Evolutionary conservation across 2,329 filamentous ascomycete genomes (phyloP).

Genomic region (Aspergillus transmontanensis): DNA sequence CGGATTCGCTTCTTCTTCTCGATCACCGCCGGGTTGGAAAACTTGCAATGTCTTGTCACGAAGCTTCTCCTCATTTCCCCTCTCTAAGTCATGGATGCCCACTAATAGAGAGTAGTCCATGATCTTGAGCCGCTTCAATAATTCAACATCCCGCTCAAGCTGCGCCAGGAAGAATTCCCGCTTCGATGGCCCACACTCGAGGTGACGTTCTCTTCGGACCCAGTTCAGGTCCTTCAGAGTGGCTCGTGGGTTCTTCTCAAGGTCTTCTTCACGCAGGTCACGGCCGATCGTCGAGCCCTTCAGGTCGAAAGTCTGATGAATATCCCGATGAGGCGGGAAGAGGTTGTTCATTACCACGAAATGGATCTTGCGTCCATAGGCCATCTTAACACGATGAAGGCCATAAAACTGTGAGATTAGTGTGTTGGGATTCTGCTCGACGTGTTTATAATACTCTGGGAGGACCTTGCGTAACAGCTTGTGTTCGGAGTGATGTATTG

Average conservation of each 20-base stretch:
- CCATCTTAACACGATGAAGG: slow-evolving; percentile 95
- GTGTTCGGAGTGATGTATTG: slow-evolving; percentile 87
- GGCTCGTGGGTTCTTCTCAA: slow-evolving; percentile 85
- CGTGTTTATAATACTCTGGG: slow-evolving; percentile 91
- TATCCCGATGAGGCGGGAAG: slow-evolving; percentile 95
- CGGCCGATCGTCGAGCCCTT: slow-evolving; percentile 95
- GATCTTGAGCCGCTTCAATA: slow-evolving; percentile 86
- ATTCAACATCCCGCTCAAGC: slow-evolving; percentile 79
- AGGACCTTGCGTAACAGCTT: slow-evolving; percentile 53
- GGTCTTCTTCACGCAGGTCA: slow-evolving; percentile 84
- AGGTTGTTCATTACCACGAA: slow-evolving; percentile 99
- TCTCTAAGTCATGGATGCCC: slow-evolving; percentile 86
- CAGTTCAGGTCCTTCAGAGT: slow-evolving; percentile 97
- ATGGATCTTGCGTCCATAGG: slow-evolving; percentile 96
- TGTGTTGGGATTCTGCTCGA: slow-evolving; percentile 91
- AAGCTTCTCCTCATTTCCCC: slow-evolving; percentile 93
- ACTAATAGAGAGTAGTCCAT: slow-evolving; percentile 98
- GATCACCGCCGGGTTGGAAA: slow-evolving; percentile 83
- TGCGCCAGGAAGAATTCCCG: slow-evolving; percentile 87
- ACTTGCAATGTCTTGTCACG: slow-evolving; percentile 87
- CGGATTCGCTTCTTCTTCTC: slow-evolving; percentile 61
- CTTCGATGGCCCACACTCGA: slow-evolving; percentile 88
- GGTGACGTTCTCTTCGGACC: slow-evolving; percentile 78
- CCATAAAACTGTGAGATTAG: slow-evolving; percentile 97
- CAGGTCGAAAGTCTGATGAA: slow-evolving; percentile 93